Evolutionary conservation across 2,329 filamentous ascomycete genomes (phyloP).

Genomic region (Alternaria arborescens): DNA sequence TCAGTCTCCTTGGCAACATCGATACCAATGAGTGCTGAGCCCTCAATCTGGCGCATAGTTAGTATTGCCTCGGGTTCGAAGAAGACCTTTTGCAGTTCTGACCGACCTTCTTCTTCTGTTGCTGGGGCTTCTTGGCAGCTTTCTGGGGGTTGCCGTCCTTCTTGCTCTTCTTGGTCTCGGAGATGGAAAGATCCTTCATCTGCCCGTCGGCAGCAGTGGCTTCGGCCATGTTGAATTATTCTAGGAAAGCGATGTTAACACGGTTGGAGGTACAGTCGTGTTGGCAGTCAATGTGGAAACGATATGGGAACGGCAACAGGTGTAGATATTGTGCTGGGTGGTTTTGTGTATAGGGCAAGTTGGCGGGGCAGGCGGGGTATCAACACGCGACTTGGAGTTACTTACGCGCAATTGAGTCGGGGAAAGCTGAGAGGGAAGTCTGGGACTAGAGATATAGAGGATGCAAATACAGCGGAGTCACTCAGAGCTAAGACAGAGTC

Average conservation of each 20-base stretch:
- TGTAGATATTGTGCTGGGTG: not conserved
- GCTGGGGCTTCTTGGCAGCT: constrained; percentile 53
- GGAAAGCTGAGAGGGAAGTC: not conserved
- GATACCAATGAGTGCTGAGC: constrained; percentile 80
- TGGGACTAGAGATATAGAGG: not conserved
- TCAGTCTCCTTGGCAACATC: constrained; percentile 85
- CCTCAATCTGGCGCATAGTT: constrained; percentile 58
- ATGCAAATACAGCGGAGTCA: constrained; percentile 18
- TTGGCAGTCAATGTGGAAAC: not conserved
- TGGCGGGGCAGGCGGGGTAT: constrained; percentile 48
- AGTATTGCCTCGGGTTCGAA: constrained; percentile 17
- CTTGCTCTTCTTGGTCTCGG: constrained; percentile 52
- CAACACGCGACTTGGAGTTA: constrained; percentile 5
- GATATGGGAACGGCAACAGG: not conserved
- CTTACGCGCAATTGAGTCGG: constrained; percentile 11
- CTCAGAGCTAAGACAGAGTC: constrained; percentile 12
- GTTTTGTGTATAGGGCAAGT: constrained; percentile 2
- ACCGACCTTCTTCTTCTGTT: constrained; percentile 59
- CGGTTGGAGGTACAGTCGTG: not conserved
- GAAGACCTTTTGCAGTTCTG: not conserved
- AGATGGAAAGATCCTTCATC: constrained; percentile 56
- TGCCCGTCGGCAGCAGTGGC: constrained; percentile 49
- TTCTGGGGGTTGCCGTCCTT: constrained; percentile 46
- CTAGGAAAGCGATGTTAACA: constrained; percentile 16
- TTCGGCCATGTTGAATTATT: constrained; percentile 42